These are phyloP conservation scores for Ogataea naganishii DNA, from an alignment of 805 yeast genomes.

Conservation along the genomic window DNA sequence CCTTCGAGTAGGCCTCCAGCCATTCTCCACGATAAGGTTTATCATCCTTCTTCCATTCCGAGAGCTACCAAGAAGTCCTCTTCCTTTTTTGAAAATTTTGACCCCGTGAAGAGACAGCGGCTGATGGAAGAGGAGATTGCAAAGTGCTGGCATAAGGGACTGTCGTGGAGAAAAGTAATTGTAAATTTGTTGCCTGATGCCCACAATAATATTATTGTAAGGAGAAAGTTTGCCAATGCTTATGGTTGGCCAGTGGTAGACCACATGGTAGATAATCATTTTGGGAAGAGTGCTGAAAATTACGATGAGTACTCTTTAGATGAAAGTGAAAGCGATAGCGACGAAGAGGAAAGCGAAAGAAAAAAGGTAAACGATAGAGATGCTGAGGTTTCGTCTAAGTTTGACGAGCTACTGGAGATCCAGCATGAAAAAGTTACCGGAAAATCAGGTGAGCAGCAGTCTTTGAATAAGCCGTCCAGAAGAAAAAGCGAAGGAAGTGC, in stretches of 20 bases:
- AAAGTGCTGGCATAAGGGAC: slow-evolving; percentile 72
- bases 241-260: slow-evolving; percentile 93
- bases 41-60: slow-evolving; percentile 49
- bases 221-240: slow-evolving; percentile 85
- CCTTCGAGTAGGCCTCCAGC: slow-evolving; percentile 52
- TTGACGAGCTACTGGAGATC: slow-evolving; percentile 1
- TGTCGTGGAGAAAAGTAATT: slow-evolving; percentile 88
- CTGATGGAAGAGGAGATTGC: slow-evolving; percentile 74
- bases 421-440: slow-evolving; percentile 14
- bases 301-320: slow-evolving; percentile 1
- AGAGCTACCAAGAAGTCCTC: slow-evolving; percentile 17
- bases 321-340: slow-evolving; percentile 4
- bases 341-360: slow-evolving; percentile 6
- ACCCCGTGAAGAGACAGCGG: slow-evolving; percentile 32
- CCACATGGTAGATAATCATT: slow-evolving; percentile 67
- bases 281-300: slow-evolving; percentile 18
- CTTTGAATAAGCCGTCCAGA: slow-evolving; percentile 26
- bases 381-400: slow-evolving; percentile 4
- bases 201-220: slow-evolving; percentile 83
- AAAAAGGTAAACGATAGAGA: slow-evolving; percentile 1
- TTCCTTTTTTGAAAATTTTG: slow-evolving; percentile 15
- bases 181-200: slow-evolving; percentile 88
- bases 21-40: slow-evolving; percentile 77
- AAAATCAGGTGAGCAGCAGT: slow-evolving; percentile 23
- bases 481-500: slow-evolving; percentile 27